Evolutionary conservation across 2,329 filamentous ascomycete genomes (phyloP), one percentile per base, ranked within the genome.

Genomic region (Fusarium fracticaudum): DNA sequence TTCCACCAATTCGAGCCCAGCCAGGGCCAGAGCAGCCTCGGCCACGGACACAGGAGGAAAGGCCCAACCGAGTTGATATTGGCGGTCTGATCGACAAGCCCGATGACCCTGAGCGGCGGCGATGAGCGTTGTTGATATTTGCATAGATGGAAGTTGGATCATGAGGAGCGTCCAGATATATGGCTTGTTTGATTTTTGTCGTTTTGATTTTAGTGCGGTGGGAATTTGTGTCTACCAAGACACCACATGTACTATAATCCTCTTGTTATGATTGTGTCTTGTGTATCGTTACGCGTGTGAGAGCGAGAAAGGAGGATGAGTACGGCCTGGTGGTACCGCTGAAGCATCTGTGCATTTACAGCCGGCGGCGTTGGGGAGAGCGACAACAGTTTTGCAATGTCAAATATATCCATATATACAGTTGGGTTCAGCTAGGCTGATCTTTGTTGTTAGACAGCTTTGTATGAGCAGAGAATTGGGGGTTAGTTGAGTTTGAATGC

Each of bases 71-170:
- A 22, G 87, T 91, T 55, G 89, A 90, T 75, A 91, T 92, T 70
- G 88, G 86, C 17, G 90, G 89, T 5, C 84, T 90, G 77, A 89
- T 93, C 77, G 90, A 90, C 73, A 89, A 86, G 80, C 86, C 87
- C 31, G 87, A 87, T 75, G 84, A 72, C 43, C 79, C 74, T 54
- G 80, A 72, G 70, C 76, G 75, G 55, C 69, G 75, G 35, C 75
- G 77, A 70, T 82, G 78, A 78, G 65, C 59, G 60, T 43, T 60
- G 43, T 35, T 63, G 53, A 64, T 66, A 40, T 61, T 69, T 47
- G 37, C 57, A 51, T 40, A 79, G 37, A 79, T 81, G 50, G 54
- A 43, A 51, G 22, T 26, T 40, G 29, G 26, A 55, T 48, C 48
- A 33, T 33, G 26, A 41, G 29, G 17, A 55, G 31, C 53, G 29